These are phyloP conservation scores for Nannizzia gypsea DNA, from an alignment of 2,329 filamentous ascomycete genomes.

Conservation along the genomic window DNA sequence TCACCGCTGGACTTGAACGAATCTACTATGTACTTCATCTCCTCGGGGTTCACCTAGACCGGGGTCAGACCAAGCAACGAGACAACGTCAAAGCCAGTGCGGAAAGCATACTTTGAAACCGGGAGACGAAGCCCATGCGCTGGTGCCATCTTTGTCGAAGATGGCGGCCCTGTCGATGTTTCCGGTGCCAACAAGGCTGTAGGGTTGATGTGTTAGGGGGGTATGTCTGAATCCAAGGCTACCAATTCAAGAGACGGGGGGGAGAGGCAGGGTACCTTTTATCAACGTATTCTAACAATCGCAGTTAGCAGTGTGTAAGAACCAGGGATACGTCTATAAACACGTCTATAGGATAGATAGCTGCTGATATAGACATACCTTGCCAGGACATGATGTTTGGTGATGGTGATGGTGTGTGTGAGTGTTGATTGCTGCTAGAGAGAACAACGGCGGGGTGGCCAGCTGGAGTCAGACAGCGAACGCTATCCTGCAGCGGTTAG, in stretches of 20 bases:
- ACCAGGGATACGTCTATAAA: too few relatives aligned
- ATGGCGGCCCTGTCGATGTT: constrained; percentile 78
- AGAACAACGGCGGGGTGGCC: neutral
- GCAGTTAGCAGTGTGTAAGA: constrained; percentile 15
- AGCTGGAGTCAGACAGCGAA: neutral
- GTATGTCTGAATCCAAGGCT: too few relatives aligned
- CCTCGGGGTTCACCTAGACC: constrained; percentile 39
- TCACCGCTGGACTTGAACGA: constrained; percentile 37
- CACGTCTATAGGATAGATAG: constrained; percentile 8
- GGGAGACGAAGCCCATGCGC: constrained; percentile 60
- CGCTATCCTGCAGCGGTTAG: neutral
- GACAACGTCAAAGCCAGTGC: neutral
- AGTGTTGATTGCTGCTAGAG: neutral
- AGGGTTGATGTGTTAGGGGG: neutral
- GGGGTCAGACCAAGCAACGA: too few relatives aligned
- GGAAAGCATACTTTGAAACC: constrained; percentile 56
- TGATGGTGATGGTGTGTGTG: neutral
- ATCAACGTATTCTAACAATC: constrained; percentile 47
- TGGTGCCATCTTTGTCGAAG: constrained; percentile 68
- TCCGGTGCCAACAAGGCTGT: constrained; percentile 65
- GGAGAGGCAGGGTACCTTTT: constrained; percentile 38
- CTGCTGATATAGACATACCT: constrained; percentile 39
- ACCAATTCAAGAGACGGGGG: too few relatives aligned
- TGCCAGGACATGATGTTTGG: constrained; percentile 35
- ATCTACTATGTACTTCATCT: constrained; percentile 45